Percentiles rank a stretch among this genome's conserved stretches.
phyloP scores from a whole-genome alignment of 257 asterid species.

The Rhazya stricta region DNA sequence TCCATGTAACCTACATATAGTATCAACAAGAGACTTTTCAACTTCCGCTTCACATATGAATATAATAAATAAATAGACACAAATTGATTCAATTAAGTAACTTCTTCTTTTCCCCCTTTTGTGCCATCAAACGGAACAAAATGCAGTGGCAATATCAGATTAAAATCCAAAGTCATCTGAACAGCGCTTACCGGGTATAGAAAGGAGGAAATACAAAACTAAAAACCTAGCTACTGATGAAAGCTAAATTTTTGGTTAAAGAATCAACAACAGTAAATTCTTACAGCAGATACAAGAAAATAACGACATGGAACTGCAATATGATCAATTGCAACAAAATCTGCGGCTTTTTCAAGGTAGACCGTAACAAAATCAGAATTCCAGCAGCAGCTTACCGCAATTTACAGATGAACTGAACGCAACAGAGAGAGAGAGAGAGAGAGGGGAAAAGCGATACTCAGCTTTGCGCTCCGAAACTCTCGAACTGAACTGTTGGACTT shows the following conservation, averaged over 20 bases:
- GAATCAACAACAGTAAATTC: background rate
- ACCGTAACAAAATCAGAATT: background rate
- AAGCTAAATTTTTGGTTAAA: background rate
- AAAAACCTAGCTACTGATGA: background rate
- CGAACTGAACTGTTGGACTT: background rate
- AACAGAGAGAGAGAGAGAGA: background rate
- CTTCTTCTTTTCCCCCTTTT: background rate
- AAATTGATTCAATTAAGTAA: background rate
- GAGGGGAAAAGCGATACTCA: background rate
- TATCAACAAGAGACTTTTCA: background rate
- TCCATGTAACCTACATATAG: constrained; percentile 51
- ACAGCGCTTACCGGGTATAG: background rate
- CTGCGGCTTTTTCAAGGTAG: background rate
- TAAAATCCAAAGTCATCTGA: background rate
- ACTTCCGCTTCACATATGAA: background rate
- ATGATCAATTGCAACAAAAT: background rate
- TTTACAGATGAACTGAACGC: constrained; percentile 1
- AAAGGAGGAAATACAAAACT: background rate
- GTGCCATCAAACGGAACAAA: background rate
- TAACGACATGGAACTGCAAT: background rate
- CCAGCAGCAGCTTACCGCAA: background rate
- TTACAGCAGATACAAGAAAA: background rate
- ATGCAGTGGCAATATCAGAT: background rate
- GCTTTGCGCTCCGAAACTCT: background rate
- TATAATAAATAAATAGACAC: background rate